Percentiles rank a stretch among this genome's conserved stretches.
Evolutionary conservation across 78 protist species (phyloP).

Genomic region (Acrasis kona): DNA sequence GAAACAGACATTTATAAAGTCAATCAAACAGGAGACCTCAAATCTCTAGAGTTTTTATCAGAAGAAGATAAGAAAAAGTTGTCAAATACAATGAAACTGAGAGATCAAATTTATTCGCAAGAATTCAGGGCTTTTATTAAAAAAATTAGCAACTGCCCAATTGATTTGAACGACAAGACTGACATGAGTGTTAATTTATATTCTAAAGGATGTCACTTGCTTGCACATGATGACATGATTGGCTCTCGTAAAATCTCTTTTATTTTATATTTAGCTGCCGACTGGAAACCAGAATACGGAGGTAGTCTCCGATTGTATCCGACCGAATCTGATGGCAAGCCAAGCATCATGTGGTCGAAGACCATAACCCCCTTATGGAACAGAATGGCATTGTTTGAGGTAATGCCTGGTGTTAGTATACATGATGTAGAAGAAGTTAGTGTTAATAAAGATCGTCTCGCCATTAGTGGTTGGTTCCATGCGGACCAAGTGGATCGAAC

Average conservation of each 20-base stretch:
- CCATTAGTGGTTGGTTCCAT: conserved; percentile 43
- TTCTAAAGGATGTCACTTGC: conserved; percentile 23
- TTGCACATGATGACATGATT: conserved; percentile 49
- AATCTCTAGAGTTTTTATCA: background rate
- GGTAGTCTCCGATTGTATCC: conserved; percentile 35
- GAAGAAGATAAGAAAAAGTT: background rate
- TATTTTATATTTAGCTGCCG: conserved; percentile 25
- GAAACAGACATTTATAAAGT: conserved; percentile 43
- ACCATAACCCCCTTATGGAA: conserved; percentile 15
- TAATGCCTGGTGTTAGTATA: conserved; percentile 21
- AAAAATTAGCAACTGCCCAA: conserved; percentile 6
- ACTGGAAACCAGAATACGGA: conserved; percentile 21
- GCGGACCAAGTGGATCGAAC: too few relatives aligned
- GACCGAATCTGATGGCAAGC: background rate
- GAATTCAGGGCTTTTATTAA: conserved; percentile 15
- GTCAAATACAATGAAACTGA: conserved; percentile 2
- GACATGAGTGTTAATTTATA: conserved; percentile 25
- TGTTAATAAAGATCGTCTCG: background rate
- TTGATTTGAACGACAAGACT: conserved; percentile 2
- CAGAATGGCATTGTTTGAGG: conserved; percentile 23
- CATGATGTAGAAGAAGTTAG: conserved; percentile 32
- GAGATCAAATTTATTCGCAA: conserved; percentile 23
- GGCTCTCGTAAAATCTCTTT: conserved; percentile 33
- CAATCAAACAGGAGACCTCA: conserved; percentile 33
- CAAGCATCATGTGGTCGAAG: background rate